Evolutionary conservation across 306 rosid species (phyloP), one percentile per base, ranked within the genome.

Genomic region (Senna siamea): DNA sequence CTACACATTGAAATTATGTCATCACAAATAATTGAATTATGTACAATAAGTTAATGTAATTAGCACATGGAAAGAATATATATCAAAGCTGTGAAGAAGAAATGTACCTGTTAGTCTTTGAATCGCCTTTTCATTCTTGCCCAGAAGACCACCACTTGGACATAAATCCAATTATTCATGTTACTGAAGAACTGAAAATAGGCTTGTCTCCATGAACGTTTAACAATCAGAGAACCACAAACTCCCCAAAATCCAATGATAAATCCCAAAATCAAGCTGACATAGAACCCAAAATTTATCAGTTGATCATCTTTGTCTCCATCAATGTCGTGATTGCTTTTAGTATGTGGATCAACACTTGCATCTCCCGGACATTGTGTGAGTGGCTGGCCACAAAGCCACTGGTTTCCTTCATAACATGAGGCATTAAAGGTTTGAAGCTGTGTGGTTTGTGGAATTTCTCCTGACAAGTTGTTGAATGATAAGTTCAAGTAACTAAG

Each of bases 321-420:
- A 13, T 0, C 34, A 40, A 40, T 18, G 14, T 13, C 14, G 9
- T 56, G 18, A 1, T 5, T 3, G 20, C 26, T 70, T 9, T n/a
- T n/a, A n/a, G n/a, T n/a, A n/a, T n/a, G n/a, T n/a, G 7, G 30
- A 17, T 20, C 15, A 57, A 23, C 8, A 23, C 40, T 13, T 15
- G 2, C 23, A 35, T 70, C 68, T 1, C 8, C 47, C 5, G 12
- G 65, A n/a, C 84, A 80, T 51, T 64, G 14, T 0, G 2, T 7
- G 22, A 84, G 70, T 2, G 81, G 81, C 1, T 4, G n/a, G 10
- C 85, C 83, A 53, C 85, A 84, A 53, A 81, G 85, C 10, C 66
- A 23, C 3, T 0, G 32, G 12, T 84, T 81, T 9, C 83, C 83
- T 3, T 0, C 1, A 14, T 51, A 85, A 22, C 51, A 5, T 10